Conservation (phyloP, 1,284 basidiomycete species). For the Tilletia setariae region DNA sequence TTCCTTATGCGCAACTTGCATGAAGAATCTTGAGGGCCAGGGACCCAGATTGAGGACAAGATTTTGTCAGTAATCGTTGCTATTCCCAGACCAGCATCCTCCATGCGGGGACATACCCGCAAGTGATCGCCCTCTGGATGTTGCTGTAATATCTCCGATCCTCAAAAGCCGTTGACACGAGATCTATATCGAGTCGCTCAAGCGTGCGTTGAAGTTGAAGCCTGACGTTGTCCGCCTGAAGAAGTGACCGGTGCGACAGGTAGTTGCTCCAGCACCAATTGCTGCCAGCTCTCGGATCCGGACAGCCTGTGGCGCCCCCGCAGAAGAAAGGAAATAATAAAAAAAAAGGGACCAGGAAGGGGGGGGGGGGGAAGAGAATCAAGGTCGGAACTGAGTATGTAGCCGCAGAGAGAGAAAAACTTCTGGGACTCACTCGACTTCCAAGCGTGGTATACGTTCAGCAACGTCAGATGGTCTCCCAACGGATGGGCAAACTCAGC, state of each 20-base stretch:
- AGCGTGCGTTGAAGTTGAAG: conserved; percentile 84
- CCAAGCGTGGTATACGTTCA: conserved; percentile 96
- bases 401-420: neutral
- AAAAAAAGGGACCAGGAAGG: too few relatives aligned
- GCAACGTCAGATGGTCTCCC: conserved; percentile 88
- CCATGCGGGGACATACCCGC: conserved; percentile 59
- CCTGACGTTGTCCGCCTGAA: conserved; percentile 94
- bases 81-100: too few relatives aligned
- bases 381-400: too few relatives aligned
- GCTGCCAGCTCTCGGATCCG: conserved; percentile 38
- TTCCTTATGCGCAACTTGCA: conserved; percentile 95
- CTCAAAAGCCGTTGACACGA: conserved; percentile 72
- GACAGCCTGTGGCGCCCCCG: conserved; percentile 22
- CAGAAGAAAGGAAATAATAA: too few relatives aligned
- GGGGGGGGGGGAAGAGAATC: too few relatives aligned
- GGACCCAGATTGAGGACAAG: too few relatives aligned
- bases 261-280: conserved; percentile 92
- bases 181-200: conserved; percentile 72
- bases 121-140: conserved; percentile 79
- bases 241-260: conserved; percentile 75
- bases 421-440: conserved; percentile 63
- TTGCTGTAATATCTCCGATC: conserved; percentile 74
- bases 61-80: too few relatives aligned
- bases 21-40: conserved; percentile 68
- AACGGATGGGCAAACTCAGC: conserved; percentile 84